These are phyloP conservation scores for Rosa hybrid DNA, from an alignment of 331 rosid species.

Conservation along the genomic window DNA sequence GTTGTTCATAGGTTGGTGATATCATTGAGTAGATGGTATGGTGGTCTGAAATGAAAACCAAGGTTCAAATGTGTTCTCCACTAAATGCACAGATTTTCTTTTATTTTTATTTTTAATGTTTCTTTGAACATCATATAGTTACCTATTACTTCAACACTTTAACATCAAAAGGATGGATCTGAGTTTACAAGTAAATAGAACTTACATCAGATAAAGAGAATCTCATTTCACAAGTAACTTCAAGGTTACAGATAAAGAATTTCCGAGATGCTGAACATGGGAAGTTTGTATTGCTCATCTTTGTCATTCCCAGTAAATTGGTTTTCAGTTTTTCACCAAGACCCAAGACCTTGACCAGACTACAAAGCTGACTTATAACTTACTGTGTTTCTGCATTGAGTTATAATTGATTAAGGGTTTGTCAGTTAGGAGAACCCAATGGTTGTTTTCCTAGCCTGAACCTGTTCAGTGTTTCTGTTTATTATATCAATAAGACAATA, in stretches of 20 bases:
- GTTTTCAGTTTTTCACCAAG: conserved; percentile 12
- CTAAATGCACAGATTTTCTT: not conserved
- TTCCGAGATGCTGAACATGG: not conserved
- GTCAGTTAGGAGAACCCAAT: not conserved
- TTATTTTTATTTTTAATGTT: not conserved
- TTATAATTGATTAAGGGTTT: not conserved
- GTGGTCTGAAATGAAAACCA: conserved; percentile 9
- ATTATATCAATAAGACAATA: not conserved
- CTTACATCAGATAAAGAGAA: not conserved
- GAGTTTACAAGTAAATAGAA: not conserved
- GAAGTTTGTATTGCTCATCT: not conserved
- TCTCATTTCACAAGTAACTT: not conserved
- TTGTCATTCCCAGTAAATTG: not conserved
- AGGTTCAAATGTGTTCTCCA: not conserved
- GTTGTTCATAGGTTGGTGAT: not conserved
- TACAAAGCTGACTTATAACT: not conserved
- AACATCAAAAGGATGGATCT: not conserved
- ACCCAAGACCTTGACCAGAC: conserved; percentile 4
- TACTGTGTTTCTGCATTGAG: not conserved
- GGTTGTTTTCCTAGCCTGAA: not conserved
- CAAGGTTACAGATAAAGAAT: not conserved
- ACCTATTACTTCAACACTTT: not conserved
- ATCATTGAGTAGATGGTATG: not conserved
- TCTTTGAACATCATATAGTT: not conserved
- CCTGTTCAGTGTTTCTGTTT: not conserved